Conservation (phyloP, 352 stramenopile genomes). For the Phytophthora constricta region DNA sequence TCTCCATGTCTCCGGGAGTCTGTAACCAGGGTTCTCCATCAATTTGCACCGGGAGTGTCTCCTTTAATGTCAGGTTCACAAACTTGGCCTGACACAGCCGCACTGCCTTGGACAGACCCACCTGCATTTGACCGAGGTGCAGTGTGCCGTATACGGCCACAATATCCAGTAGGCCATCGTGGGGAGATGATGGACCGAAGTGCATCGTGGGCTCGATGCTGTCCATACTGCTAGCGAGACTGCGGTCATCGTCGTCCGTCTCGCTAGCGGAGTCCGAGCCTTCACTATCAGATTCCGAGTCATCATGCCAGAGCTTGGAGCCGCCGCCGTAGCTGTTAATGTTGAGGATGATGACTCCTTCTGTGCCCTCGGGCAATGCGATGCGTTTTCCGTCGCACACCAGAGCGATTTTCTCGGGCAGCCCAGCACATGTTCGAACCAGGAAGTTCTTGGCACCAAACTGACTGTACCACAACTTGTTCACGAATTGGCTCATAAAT, state of each 20-base stretch:
- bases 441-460: slow-evolving; percentile 90
- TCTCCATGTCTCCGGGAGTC: slow-evolving; percentile 75
- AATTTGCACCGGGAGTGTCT: slow-evolving; percentile 90
- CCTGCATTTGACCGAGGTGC: slow-evolving; percentile 95
- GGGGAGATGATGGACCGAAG: slow-evolving; percentile 69
- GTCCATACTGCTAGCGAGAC: slow-evolving; percentile 34
- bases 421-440: slow-evolving; percentile 79
- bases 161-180: slow-evolving; percentile 94
- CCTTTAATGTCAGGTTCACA: slow-evolving; percentile 61
- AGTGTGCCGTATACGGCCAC: slow-evolving; percentile 94
- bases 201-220: slow-evolving; percentile 25
- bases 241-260: slow-evolving; percentile 44
- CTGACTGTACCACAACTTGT: slow-evolving; percentile 93
- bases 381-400: slow-evolving; percentile 84
- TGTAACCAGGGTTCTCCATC: slow-evolving; percentile 96
- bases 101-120: slow-evolving; percentile 81
- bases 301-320: slow-evolving; percentile 88
- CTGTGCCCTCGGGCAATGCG: slow-evolving; percentile 70
- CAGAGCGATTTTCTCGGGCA: slow-evolving; percentile 78
- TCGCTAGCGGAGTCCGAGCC: slow-evolving; percentile 54
- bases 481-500: slow-evolving; percentile 91
- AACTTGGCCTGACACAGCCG: slow-evolving; percentile 78
- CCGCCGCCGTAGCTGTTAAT: slow-evolving; percentile 91
- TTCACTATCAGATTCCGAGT: slow-evolving; percentile 68
- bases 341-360: slow-evolving; percentile 89